These are phyloP conservation scores for Cymodocea nodosa DNA, from an alignment of 116 monocot species.

Conservation along the genomic window DNA sequence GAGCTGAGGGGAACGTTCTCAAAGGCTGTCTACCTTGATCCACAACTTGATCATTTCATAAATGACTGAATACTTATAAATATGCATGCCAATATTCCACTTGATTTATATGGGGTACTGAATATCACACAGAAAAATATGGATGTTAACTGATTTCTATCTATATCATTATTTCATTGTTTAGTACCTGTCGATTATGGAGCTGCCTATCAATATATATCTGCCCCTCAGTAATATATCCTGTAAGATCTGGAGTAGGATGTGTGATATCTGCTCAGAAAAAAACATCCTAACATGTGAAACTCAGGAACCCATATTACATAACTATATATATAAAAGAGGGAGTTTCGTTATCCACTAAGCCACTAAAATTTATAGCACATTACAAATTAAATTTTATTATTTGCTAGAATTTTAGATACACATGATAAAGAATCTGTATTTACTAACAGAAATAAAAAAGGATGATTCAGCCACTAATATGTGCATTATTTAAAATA, in stretches of 20 bases:
- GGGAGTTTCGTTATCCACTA: too few relatives aligned
- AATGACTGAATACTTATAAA: neutral
- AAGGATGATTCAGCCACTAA: neutral
- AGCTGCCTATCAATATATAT: slow-evolving; percentile 99
- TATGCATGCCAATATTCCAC: neutral
- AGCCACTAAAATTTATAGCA: too few relatives aligned
- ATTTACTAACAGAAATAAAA: neutral
- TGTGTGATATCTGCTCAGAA: slow-evolving; percentile 83
- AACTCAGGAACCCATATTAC: neutral
- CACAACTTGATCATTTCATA: too few relatives aligned
- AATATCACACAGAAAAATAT: too few relatives aligned
- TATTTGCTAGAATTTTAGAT: too few relatives aligned
- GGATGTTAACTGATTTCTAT: neutral
- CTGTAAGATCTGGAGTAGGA: slow-evolving; percentile 99
- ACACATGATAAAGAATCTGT: too few relatives aligned
- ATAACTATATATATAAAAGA: too few relatives aligned
- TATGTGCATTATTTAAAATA: neutral
- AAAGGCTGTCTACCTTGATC: too few relatives aligned
- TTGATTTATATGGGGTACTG: neutral
- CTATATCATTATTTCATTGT: neutral
- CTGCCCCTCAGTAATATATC: slow-evolving; percentile 98
- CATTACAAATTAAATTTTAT: too few relatives aligned
- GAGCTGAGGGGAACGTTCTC: too few relatives aligned
- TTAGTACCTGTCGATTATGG: slow-evolving; percentile 85
- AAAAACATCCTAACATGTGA: neutral